These are phyloP conservation scores for Cryptococcus hybrid DNA, from an alignment of 1,284 basidiomycete genomes.

Conservation along the genomic window DNA sequence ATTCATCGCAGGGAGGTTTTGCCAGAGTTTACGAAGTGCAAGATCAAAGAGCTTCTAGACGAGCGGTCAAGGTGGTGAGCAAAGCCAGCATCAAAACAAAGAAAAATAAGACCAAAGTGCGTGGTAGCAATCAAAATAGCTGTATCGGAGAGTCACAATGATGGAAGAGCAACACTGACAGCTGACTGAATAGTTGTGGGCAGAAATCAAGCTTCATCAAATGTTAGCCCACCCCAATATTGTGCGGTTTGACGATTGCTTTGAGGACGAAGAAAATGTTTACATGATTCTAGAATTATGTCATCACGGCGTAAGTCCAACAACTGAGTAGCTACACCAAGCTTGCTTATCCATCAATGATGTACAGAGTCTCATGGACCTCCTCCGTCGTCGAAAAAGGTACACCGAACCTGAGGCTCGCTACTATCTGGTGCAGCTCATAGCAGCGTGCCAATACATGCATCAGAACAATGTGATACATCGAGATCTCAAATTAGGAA, in stretches of 20 bases:
- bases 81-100: conserved; percentile 80
- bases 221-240: conserved; percentile 91
- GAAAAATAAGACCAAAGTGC: conserved; percentile 88
- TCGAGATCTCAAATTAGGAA: conserved; percentile 92
- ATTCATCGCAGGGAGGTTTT: conserved; percentile 69
- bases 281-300: conserved; percentile 97
- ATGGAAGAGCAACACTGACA: background rate
- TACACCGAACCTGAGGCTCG: conserved; percentile 92
- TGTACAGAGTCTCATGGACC: conserved; percentile 69
- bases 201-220: conserved; percentile 97
- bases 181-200: conserved; percentile 69
- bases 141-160: background rate
- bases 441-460: conserved; percentile 96
- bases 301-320: conserved; percentile 63
- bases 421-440: conserved; percentile 89
- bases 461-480: conserved; percentile 93
- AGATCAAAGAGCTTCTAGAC: conserved; percentile 61
- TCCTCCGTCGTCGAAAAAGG: conserved; percentile 81
- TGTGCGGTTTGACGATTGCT: conserved; percentile 88
- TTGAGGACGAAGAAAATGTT: conserved; percentile 93
- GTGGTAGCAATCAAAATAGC: conserved; percentile 14
- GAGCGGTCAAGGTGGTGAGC: conserved; percentile 86
- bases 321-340: background rate
- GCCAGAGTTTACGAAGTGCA: conserved; percentile 86
- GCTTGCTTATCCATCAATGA: background rate